Evolutionary conservation across 805 yeast genomes (phyloP), one percentile per base, ranked within the genome.

Genomic region (Lipomyces oligophaga): DNA sequence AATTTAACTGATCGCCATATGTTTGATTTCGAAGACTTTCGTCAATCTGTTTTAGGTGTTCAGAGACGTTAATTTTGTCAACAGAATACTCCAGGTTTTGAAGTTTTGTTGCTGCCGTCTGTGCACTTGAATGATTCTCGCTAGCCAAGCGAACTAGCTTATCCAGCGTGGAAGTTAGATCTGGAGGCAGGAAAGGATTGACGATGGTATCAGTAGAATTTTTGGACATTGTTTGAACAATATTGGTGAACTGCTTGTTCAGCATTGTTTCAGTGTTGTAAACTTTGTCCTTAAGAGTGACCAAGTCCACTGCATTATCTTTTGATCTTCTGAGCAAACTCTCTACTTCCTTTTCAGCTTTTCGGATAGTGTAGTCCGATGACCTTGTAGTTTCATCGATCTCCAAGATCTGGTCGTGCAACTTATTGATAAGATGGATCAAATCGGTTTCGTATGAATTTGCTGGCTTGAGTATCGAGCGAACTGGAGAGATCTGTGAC

Each of bases 241-340:
- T 31, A 18, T 21, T 36, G 28, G 36, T 30, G 20, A 42, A 36
- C 3, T 42, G 34, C 28, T 42, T 19, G 18, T 35, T 28, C 30
- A 36, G 15, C 10, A 21, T 37, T 16, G 24, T 28, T 31, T 35
- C 41, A 10, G 46, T 32, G 42, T 18, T 37, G 30, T 33, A 41
- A 13, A 57, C 52, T 13, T 46, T 42, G 19, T 58, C 62, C 31
- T 55, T 49, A 19, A 61, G 45, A 13, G 54, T 38, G 5, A 44
- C 45, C 40, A 62, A 54, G 2, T 69, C 71, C 18, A 50, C 57
- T 11, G 69, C 71, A 52, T 67, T 67, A 45, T 67, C 68, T 21
- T 60, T 49, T 5, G 71, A 67, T 1, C 71, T 60, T 27, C 60
- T 52, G 7, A 65, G 60, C 25, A 67, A 52, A 24, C 62, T 57